Base-by-base conservation (phyloP, 495 filamentous ascomycete genomes). In the Penicillium lividum region DNA sequence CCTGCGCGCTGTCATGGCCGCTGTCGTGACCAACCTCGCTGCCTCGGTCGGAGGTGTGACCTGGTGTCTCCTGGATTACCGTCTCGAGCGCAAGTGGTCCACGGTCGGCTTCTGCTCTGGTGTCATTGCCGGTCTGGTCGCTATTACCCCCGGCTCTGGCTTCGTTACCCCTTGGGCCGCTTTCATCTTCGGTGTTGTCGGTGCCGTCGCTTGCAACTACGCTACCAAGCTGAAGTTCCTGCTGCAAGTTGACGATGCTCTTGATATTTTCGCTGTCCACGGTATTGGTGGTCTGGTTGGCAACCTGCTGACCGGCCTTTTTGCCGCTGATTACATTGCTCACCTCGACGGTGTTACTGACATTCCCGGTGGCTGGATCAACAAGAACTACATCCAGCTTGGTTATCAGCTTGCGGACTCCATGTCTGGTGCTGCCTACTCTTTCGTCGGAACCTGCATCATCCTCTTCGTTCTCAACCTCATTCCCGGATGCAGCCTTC, bases 61-160 rank as follows among this genome's bases (percentile, higher is more conserved):
- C 45, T 98, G 94, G 94, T 95, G 90, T 73, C 74, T 97, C 31
- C 83, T 98, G 38, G 94, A 98, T 74, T 98, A 96, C 76, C 82
- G 93, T 43, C 81, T 98, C 29, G 93, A 97, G 73, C 82, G 86
- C 61, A 98, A 97, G 79, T 97, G 93, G 92, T 96, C 92, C 0
- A 94, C 92, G 18, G 93, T 98, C 33, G 93, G 93, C 2, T 97
- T 97, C 81, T 98, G 93, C 77, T 95, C 90, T 7, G 94, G 94
- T 64, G 92, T 92, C 25, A 87, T 98, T 65, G 89, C 93, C 27
- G 93, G 93, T 51, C 82, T 97, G 52, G 93, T 98, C 11, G 89
- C 91, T 54, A 96, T 97, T 61, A 98, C 93, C 7, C 93, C 93
- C 2, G 93, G 89, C 7, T 94, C 91, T 51, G 89, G 94, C 40